phyloP scores from a whole-genome alignment of 2,329 filamentous ascomycete genomes.

The Hypoxylon sp. region DNA sequence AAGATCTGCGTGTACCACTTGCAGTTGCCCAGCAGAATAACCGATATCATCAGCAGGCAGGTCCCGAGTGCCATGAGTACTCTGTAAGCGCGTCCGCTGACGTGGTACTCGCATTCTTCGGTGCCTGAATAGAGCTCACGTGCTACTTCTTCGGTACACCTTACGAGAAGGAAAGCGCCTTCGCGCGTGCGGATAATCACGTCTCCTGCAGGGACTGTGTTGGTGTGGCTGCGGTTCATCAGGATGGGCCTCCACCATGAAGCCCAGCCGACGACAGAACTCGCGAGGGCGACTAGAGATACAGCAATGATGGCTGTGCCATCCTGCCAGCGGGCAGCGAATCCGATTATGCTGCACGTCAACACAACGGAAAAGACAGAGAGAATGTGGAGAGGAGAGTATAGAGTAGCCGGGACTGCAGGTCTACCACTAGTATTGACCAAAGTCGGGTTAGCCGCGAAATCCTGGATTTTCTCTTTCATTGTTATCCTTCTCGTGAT shows the following conservation, averaged over 20 bases:
- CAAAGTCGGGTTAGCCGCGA: constrained; percentile 61
- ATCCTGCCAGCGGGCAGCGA: constrained; percentile 61
- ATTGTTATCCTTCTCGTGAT: constrained; percentile 56
- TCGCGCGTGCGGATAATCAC: constrained; percentile 74
- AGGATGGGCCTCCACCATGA: constrained; percentile 71
- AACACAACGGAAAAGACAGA: constrained; percentile 66
- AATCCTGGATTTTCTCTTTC: constrained; percentile 60
- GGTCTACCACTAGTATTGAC: constrained; percentile 58
- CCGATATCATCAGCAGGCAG: constrained; percentile 71
- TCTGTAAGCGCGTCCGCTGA: constrained; percentile 64
- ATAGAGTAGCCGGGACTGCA: constrained; percentile 63
- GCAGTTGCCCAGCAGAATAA: constrained; percentile 74
- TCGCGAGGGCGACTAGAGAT: constrained; percentile 65
- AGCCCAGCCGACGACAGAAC: constrained; percentile 69
- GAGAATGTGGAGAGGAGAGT: constrained; percentile 69
- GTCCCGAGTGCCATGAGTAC: constrained; percentile 71
- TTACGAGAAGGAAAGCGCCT: constrained; percentile 71
- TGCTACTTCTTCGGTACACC: constrained; percentile 71
- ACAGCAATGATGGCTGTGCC: constrained; percentile 68
- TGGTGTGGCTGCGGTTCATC: constrained; percentile 64
- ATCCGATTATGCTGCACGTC: constrained; percentile 63
- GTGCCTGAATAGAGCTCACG: constrained; percentile 74
- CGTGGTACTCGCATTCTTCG: constrained; percentile 71
- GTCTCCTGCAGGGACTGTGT: constrained; percentile 68
- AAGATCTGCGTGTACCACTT: constrained; percentile 72